Conservation (phyloP, 177 flowering plant genomes). For the Vitis hybrid region DNA sequence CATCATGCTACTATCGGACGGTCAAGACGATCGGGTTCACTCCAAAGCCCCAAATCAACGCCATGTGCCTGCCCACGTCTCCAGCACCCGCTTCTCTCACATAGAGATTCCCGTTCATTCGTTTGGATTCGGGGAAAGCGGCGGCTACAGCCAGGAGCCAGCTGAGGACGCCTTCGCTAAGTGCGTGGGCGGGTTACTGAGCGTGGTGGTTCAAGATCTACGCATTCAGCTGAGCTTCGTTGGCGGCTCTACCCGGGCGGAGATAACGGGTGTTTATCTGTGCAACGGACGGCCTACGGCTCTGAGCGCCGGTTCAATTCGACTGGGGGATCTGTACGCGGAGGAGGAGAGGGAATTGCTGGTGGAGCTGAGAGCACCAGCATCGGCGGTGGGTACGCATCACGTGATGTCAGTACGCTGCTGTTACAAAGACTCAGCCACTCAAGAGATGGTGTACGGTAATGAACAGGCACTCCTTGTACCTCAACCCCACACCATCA, state of each 20-base stretch:
- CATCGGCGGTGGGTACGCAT: constrained; percentile 32
- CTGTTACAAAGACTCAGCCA: constrained; percentile 59
- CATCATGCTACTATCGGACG: constrained; percentile 66
- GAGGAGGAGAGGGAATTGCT: constrained; percentile 74
- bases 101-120: constrained; percentile 69
- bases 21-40: constrained; percentile 42
- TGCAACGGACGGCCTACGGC: constrained; percentile 36
- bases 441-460: constrained; percentile 43
- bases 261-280: constrained; percentile 52
- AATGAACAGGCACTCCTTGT: constrained; percentile 38
- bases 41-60: constrained; percentile 18
- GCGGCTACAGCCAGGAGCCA: constrained; percentile 35
- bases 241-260: constrained; percentile 48
- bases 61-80: constrained; percentile 15
- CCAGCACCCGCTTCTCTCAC: constrained; percentile 60
- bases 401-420: constrained; percentile 56
- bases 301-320: constrained; percentile 35
- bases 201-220: constrained; percentile 69
- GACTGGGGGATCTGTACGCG: constrained; percentile 69
- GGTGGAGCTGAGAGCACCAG: constrained; percentile 59
- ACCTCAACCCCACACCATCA: constrained; percentile 33
- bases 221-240: constrained; percentile 49
- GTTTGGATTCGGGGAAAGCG: constrained; percentile 35
- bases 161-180: constrained; percentile 60
- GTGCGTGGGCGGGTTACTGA: constrained; percentile 64